Evolutionary conservation across 208 protist genomes (phyloP).

Genomic region (Leishmania arabica): DNA sequence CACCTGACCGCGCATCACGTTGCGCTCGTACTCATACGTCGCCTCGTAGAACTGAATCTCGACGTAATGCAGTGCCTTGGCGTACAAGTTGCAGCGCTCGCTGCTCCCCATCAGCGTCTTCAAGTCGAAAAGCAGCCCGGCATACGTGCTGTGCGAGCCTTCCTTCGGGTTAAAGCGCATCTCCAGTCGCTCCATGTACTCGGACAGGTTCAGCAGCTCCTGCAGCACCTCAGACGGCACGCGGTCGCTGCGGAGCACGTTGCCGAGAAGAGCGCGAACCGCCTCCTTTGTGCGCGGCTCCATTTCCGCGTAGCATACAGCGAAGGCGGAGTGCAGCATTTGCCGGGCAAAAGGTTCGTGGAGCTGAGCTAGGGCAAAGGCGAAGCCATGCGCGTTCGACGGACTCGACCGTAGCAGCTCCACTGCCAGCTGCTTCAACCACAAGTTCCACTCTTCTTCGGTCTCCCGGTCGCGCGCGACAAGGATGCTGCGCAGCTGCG

Average conservation of each 20-base stretch:
- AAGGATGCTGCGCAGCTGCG: constrained; percentile 54
- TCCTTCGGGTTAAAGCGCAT: constrained; percentile 69
- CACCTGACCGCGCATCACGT: constrained; percentile 62
- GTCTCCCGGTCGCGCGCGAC: constrained; percentile 58
- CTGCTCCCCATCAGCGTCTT: constrained; percentile 92
- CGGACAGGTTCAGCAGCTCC: constrained; percentile 95
- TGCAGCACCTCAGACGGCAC: constrained; percentile 93
- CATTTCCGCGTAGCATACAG: constrained; percentile 83
- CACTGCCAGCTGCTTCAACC: constrained; percentile 81
- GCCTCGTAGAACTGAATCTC: constrained; percentile 91
- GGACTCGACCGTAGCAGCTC: constrained; percentile 86
- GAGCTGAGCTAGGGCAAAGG: constrained; percentile 75
- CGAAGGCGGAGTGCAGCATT: constrained; percentile 91
- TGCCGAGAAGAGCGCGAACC: constrained; percentile 61
- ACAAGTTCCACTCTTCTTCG: constrained; percentile 85
- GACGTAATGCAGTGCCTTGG: constrained; percentile 96
- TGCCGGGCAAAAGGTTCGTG: constrained; percentile 89
- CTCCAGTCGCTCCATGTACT: constrained; percentile 97
- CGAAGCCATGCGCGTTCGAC: constrained; percentile 71
- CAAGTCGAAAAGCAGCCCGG: constrained; percentile 80
- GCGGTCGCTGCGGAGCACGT: constrained; percentile 69
- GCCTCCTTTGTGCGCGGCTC: constrained; percentile 49
- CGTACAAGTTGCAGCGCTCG: constrained; percentile 93
- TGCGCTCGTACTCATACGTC: constrained; percentile 75
- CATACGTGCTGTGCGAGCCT: constrained; percentile 36